Evolutionary conservation across 2,329 filamentous ascomycete genomes (phyloP), one percentile per base, ranked within the genome.

Genomic region (Epichloe brachyelytri): DNA sequence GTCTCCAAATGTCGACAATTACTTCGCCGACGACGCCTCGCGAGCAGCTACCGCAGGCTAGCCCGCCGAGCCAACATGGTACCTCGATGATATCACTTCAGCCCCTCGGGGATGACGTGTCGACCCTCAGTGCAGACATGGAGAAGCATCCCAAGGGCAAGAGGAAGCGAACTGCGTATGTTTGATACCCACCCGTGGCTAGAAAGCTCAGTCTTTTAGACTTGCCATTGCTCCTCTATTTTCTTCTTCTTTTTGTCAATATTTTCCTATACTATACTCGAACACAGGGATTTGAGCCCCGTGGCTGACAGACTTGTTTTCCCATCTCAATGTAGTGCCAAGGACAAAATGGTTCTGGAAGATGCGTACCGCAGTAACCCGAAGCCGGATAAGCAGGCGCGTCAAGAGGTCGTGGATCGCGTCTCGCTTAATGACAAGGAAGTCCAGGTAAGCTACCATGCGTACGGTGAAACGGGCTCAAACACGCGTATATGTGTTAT

Each of bases 391-490:
- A 96, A 95, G 70, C 78, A 82, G 51, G 85, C 88, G 67, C 87
- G 91, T 70, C 77, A 87, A 45, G 83, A 84, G 53, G 89, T 97
- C 56, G 88, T 94, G 54, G 79, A 80, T 69, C 86, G 83, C 68
- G 89, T 96, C 54, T 85, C 87, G 22, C 76, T 97, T 56, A 91
- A 87, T 58, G 90, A 96, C 71, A 96, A 95, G 68, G 90, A 96
- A 73, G 88, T 96, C 38, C 91, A 96, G 82, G 91, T 95, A 72
- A 68, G 83, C 15, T 15, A 22, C 44, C 44, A 46, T 20, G 44
- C n/a, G 17, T 37, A 15, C 44, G 6, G 33, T 46, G 17, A 17
- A 46, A 7, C 10, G 17, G 17, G 12, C 8, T n/a, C 33, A n/a
- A 37, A 20, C 12, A 46, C 26, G 38, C 37, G 46, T 43, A 36